Evolutionary conservation across 192 early-diverging fungal genomes (phyloP), one percentile per base, ranked within the genome.

Genomic region (Blastocladiella britannica): DNA sequence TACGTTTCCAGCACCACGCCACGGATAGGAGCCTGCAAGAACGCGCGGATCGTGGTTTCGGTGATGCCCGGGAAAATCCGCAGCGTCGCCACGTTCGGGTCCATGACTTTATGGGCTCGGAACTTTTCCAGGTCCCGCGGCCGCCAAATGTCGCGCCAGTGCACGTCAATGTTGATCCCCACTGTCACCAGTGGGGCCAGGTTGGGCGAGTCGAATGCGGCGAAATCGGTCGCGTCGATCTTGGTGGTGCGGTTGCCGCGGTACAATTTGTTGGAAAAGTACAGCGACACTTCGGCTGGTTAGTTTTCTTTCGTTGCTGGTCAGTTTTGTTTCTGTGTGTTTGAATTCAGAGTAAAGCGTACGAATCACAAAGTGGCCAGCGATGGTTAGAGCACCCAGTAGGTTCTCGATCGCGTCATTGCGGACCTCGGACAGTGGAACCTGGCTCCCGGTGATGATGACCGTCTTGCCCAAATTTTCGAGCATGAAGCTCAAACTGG

Each of bases 371-470:
- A 89, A 96, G 60, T 95, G 93, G 0, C 95, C 90, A 12, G 95
- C 95, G 60, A 98, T 93, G 1, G 90, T 98, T 26, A 98, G 72
- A 4, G 92, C 91, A 1, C 91, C 90, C 2, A 98, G 67, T 23
- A 98, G 73, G 67, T 98, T 98, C 55, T 98, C 95, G 9, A 94
- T 82, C 0, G 90, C 95, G 67, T 98, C 95, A 69, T 93, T 98
- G 52, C 95, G 79, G 28, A 98, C 83, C 67, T 98, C 95, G 20
- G 92, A 87, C 43, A 98, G 74, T 0, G 95, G 95, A 5, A 98
- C 88, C 68, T 98, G 95, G 22, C 91, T 94, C 8, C 95, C 95
- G 4, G 89, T 98, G 56, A 98, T 66, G 61, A 98, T 95, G 27
- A 98, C 91, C 20, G 93, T 86, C 65, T 98, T 98, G 25, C 78